A percentile compares a stretch with the other conserved stretches of the same genome.
Evolutionary conservation across 352 stramenopile species (phyloP).

Genomic region (Phytophthora sp.): DNA sequence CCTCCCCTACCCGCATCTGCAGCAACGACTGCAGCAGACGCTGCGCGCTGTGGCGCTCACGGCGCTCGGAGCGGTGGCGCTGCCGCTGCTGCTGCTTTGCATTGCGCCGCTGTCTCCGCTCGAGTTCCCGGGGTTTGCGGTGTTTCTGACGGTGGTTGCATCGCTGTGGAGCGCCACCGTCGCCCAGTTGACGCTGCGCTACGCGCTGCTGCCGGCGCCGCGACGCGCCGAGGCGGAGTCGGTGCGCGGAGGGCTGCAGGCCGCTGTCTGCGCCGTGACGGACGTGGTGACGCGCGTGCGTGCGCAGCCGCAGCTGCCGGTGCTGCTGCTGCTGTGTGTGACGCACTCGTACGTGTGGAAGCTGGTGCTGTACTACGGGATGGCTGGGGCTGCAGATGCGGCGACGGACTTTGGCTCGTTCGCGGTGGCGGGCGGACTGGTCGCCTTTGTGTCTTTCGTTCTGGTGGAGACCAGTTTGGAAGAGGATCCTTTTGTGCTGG

Average conservation of each 20-base stretch:
- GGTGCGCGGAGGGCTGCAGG: conserved; percentile 37
- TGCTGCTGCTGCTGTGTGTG: conserved; percentile 51
- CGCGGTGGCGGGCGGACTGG: conserved; percentile 38
- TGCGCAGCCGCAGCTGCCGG: conserved; percentile 51
- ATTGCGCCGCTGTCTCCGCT: conserved; percentile 38
- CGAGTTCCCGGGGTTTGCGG: conserved; percentile 31
- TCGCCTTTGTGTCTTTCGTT: conserved; percentile 55
- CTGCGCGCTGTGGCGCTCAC: conserved; percentile 54
- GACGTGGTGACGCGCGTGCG: conserved; percentile 38
- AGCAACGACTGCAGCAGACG: conserved; percentile 63
- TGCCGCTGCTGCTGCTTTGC: conserved; percentile 37
- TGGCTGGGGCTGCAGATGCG: conserved; percentile 19
- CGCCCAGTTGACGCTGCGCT: conserved; percentile 46
- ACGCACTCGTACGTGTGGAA: conserved; percentile 62
- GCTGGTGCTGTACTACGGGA: conserved; percentile 40
- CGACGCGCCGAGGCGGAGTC: conserved; percentile 30
- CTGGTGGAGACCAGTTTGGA: conserved; percentile 45
- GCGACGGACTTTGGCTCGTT: conserved; percentile 40
- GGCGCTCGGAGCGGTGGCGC: conserved; percentile 10
- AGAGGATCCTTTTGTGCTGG: conserved; percentile 58
- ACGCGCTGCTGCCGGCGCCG: conserved; percentile 47
- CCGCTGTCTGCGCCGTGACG: conserved; percentile 37
- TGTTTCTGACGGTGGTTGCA: conserved; percentile 28
- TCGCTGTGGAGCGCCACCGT: conserved; percentile 30
- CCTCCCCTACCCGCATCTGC: conserved; percentile 46